Evolutionary conservation across 2,329 filamentous ascomycete genomes (phyloP).

Genomic region (Periconia sp.): DNA sequence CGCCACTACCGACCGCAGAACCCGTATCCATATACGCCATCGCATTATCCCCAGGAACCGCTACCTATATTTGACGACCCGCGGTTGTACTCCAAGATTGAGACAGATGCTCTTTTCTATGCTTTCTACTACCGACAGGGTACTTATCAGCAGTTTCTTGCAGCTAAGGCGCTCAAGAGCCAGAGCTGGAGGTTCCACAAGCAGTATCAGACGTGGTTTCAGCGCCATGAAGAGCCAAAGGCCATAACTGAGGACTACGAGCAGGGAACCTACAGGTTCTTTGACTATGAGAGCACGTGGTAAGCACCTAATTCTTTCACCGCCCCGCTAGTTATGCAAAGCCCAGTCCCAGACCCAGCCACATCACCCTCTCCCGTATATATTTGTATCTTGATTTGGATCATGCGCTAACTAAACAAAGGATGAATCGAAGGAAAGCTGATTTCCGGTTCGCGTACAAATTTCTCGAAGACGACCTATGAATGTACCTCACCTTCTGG

Average conservation of each 20-base stretch:
- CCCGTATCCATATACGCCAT: conserved; percentile 73
- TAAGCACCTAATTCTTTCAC: conserved; percentile 49
- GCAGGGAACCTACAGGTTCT: conserved; percentile 98
- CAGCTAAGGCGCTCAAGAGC: conserved; percentile 95
- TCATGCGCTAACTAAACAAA: conserved; percentile 52
- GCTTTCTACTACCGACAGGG: conserved; percentile 99
- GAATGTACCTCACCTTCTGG: conserved; percentile 14
- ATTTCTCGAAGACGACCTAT: conserved; percentile 93
- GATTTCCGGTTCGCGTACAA: conserved; percentile 99
- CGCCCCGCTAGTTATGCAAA: conserved; percentile 2
- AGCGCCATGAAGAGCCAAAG: conserved; percentile 97
- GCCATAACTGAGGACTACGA: conserved; percentile 98
- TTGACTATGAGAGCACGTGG: conserved; percentile 99
- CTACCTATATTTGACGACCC: conserved; percentile 90
- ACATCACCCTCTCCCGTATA: conserved; percentile 3
- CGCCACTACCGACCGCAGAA: conserved; percentile 84
- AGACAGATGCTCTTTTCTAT: conserved; percentile 96
- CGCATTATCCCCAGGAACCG: conserved; percentile 93
- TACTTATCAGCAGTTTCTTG: conserved; percentile 92
- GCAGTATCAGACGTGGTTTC: conserved; percentile 98
- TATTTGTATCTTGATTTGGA: background rate
- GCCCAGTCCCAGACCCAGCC: conserved; percentile 9
- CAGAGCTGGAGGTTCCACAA: conserved; percentile 99
- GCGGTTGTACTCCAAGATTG: conserved; percentile 83
- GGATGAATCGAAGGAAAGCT: conserved; percentile 98